A percentile compares a stretch with the other conserved stretches of the same genome.
These are phyloP conservation scores for Thalia dealbata DNA, from an alignment of 176 grass and related monocot species.

Conservation along the genomic window DNA sequence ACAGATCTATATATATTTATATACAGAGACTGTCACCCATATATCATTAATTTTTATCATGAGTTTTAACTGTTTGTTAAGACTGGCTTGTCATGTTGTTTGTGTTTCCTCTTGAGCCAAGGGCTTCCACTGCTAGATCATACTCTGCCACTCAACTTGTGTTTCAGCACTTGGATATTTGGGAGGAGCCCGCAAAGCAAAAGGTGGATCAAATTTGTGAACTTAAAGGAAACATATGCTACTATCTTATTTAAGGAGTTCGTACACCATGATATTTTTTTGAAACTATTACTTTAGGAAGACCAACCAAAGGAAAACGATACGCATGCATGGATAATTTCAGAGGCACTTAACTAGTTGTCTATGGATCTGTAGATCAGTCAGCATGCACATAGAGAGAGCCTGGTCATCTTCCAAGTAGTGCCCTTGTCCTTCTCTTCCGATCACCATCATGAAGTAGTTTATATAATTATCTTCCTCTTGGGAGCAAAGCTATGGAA, in stretches of 20 bases:
- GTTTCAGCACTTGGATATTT: neutral
- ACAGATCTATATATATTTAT: neutral
- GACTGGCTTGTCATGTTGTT: neutral
- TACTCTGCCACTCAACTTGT: neutral
- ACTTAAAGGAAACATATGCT: neutral
- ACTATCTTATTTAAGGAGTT: neutral
- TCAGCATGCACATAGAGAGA: neutral
- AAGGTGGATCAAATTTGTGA: neutral
- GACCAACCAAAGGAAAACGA: too few relatives aligned
- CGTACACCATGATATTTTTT: too few relatives aligned
- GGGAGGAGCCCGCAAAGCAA: neutral
- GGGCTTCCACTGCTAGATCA: neutral
- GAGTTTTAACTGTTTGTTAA: neutral
- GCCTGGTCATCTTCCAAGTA: neutral
- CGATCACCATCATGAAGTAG: neutral
- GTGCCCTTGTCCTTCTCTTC: neutral
- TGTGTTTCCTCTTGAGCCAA: neutral
- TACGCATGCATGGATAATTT: too few relatives aligned
- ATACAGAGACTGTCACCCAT: neutral
- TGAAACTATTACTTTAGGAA: too few relatives aligned
- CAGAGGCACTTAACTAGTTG: neutral
- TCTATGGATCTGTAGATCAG: neutral
- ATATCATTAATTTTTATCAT: neutral
- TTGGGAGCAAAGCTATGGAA: neutral
- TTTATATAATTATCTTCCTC: neutral